phyloP scores from a whole-genome alignment of 345 rosid genomes.

The Kernera saxatilis region DNA sequence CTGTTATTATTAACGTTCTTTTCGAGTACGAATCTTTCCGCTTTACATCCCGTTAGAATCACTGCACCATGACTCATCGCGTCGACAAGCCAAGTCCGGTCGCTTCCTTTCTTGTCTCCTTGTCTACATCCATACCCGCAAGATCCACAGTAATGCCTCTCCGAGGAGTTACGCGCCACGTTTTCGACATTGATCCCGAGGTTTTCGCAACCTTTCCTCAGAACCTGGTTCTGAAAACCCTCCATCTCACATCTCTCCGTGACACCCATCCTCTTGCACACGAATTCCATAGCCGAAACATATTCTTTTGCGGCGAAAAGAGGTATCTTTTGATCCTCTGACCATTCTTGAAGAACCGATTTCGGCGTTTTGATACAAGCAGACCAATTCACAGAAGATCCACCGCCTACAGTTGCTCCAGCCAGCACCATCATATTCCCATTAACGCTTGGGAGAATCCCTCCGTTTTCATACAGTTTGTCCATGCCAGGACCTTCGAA shows the following conservation, averaged over 20 bases:
- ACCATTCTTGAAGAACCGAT: conserved; percentile 68
- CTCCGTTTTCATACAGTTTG: conserved; percentile 63
- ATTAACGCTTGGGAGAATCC: conserved; percentile 40
- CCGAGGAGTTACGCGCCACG: conserved; percentile 67
- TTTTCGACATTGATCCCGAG: conserved; percentile 49
- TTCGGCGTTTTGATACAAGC: conserved; percentile 74
- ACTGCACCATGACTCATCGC: conserved; percentile 66
- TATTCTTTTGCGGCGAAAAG: conserved; percentile 50
- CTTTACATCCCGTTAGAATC: conserved; percentile 76
- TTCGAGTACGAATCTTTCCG: conserved; percentile 55
- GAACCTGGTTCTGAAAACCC: conserved; percentile 69
- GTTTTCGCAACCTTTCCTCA: conserved; percentile 69
- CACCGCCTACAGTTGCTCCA: conserved; percentile 86
- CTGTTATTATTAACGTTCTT: conserved; percentile 20
- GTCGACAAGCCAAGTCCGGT: conserved; percentile 77
- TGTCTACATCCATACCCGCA: conserved; percentile 74
- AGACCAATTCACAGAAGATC: conserved; percentile 89
- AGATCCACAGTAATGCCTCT: conserved; percentile 73
- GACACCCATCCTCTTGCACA: conserved; percentile 66
- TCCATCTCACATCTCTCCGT: conserved; percentile 51
- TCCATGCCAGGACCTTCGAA: conserved; percentile 58
- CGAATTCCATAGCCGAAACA: conserved; percentile 56
- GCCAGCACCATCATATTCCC: conserved; percentile 46
- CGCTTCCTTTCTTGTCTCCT: conserved; percentile 87
- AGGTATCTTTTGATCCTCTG: conserved; percentile 38